Percentiles rank a stretch among this genome's conserved stretches.
Evolutionary conservation across 306 rosid species (phyloP).

Genomic region (Pterocarpus santalinus): DNA sequence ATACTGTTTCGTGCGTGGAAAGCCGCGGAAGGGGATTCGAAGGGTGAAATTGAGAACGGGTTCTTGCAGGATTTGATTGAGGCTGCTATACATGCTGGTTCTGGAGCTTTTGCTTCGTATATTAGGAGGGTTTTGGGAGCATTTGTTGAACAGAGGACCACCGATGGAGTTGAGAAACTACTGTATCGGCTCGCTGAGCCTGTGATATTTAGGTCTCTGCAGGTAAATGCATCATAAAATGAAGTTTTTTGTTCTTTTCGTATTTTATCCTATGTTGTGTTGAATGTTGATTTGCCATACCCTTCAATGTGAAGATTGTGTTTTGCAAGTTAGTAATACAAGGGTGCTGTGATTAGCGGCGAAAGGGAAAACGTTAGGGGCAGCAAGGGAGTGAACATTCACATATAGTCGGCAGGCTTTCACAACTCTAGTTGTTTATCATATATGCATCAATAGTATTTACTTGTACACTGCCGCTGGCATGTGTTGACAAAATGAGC

Average conservation of each 20-base stretch:
- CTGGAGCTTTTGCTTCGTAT: slow-evolving; percentile 68
- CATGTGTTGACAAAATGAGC: not conserved
- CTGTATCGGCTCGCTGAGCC: slow-evolving; percentile 85
- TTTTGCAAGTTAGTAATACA: not conserved
- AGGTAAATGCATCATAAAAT: slow-evolving; percentile 57
- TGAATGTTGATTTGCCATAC: slow-evolving; percentile 6
- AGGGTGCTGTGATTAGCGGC: not conserved
- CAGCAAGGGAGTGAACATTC: not conserved
- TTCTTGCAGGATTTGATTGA: slow-evolving; percentile 86
- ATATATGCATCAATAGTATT: slow-evolving; percentile 5
- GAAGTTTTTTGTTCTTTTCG: not conserved
- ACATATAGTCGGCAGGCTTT: not conserved
- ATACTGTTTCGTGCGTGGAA: slow-evolving; percentile 90
- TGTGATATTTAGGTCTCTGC: slow-evolving; percentile 87
- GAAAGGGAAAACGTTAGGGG: not conserved
- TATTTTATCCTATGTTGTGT: not conserved
- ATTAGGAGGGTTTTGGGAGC: slow-evolving; percentile 83
- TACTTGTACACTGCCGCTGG: not conserved
- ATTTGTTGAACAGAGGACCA: slow-evolving; percentile 87
- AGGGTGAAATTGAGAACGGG: slow-evolving; percentile 69
- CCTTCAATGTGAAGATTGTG: not conserved
- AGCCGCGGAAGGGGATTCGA: slow-evolving; percentile 55
- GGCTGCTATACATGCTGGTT: slow-evolving; percentile 68
- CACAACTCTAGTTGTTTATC: not conserved
- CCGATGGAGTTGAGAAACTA: slow-evolving; percentile 81